A percentile compares a stretch with the other conserved stretches of the same genome.
These are phyloP conservation scores for Hanseniaspora lindneri DNA, from an alignment of 805 yeast species.

Conservation along the genomic window DNA sequence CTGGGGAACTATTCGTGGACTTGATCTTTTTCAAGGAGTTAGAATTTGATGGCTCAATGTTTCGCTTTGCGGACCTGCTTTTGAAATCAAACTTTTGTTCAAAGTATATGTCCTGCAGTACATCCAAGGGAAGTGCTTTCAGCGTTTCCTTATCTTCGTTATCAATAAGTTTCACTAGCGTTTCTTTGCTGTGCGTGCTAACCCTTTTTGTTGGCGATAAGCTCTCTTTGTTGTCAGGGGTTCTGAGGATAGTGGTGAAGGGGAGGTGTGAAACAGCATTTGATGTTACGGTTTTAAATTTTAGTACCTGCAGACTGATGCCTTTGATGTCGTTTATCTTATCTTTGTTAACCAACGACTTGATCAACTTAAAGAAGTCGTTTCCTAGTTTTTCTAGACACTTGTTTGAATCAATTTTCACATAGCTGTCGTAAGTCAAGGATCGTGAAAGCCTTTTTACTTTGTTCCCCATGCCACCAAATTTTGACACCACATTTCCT, in stretches of 20 bases:
- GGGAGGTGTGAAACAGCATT: background rate
- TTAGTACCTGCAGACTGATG: conserved; percentile 4
- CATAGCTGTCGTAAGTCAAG: conserved; percentile 3
- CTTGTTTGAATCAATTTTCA: background rate
- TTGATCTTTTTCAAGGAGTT: conserved; percentile 2
- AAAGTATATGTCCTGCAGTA: conserved; percentile 47
- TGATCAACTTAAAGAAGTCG: conserved; percentile 3
- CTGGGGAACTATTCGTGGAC: background rate
- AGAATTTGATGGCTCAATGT: background rate
- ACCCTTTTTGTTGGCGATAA: conserved; percentile 25
- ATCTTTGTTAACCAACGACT: background rate
- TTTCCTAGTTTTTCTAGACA: background rate
- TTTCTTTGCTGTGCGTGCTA: conserved; percentile 9
- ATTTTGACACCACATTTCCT: conserved; percentile 4
- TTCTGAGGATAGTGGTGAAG: background rate
- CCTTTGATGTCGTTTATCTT: conserved; percentile 9
- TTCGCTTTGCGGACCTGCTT: background rate
- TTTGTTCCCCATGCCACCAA: conserved; percentile 13
- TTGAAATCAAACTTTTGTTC: conserved; percentile 32
- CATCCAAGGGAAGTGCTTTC: conserved; percentile 50
- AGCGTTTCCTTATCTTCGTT: conserved; percentile 52
- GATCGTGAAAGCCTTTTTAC: conserved; percentile 1
- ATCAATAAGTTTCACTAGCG: conserved; percentile 6
- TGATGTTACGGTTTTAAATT: background rate
- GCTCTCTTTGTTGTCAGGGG: conserved; percentile 17